Evolutionary conservation across 495 filamentous ascomycete genomes (phyloP).

Genomic region (Penicillium coprophilum): DNA sequence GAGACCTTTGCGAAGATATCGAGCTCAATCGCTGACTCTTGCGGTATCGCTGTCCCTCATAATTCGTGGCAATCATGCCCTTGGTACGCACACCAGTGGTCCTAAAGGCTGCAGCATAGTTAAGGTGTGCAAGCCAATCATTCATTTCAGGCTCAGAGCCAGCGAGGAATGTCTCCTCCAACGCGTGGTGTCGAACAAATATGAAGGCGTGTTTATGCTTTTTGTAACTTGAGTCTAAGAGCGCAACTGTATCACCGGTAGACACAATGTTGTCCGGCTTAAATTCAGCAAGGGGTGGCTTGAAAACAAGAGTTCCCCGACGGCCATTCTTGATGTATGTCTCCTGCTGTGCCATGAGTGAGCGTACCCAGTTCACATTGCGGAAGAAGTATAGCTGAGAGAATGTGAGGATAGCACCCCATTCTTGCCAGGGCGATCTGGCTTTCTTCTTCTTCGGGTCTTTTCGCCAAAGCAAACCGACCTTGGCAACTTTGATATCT

Average conservation of each 20-base stretch:
- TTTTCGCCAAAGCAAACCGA: conserved; percentile 94
- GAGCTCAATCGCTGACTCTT: conserved; percentile 67
- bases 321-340: conserved; percentile 62
- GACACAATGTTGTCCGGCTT: conserved; percentile 92
- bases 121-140: conserved; percentile 95
- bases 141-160: conserved; percentile 89
- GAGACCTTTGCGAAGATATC: conserved; percentile 38
- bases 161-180: conserved; percentile 90
- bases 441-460: conserved; percentile 92
- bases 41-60: conserved; percentile 77
- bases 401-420: conserved; percentile 92
- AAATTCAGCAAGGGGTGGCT: conserved; percentile 83
- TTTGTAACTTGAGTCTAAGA: conserved; percentile 82
- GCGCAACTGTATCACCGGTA: conserved; percentile 84
- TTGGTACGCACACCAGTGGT: conserved; percentile 90
- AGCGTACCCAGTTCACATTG: conserved; percentile 89
- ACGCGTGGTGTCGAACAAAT: conserved; percentile 81
- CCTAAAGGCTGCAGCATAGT: conserved; percentile 92
- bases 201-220: conserved; percentile 96
- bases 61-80: conserved; percentile 78
- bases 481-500: conserved; percentile 96
- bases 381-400: conserved; percentile 97
- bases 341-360: conserved; percentile 81
- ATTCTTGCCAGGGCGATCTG: conserved; percentile 96
- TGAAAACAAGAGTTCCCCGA: conserved; percentile 71